Evolutionary conservation across 2,329 filamentous ascomycete genomes (phyloP).

Genomic region (Trichoderma breve): DNA sequence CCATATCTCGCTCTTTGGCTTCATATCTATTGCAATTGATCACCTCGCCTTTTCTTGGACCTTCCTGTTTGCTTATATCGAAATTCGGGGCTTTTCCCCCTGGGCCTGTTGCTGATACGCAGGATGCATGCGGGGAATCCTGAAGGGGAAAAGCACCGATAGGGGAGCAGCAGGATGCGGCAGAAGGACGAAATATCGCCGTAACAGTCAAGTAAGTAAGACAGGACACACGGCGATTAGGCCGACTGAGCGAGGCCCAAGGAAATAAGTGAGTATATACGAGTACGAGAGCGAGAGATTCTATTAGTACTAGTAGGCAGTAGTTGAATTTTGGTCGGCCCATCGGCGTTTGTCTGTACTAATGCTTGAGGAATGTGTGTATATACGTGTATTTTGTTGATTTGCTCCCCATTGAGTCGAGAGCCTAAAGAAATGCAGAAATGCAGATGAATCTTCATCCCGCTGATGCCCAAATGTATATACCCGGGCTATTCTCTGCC

Average conservation of each 20-base stretch:
- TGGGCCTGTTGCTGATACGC: background rate
- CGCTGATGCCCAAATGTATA: background rate
- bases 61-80: background rate
- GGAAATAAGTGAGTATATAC: background rate
- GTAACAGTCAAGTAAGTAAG: background rate
- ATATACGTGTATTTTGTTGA: background rate
- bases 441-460: background rate
- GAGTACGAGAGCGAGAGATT: background rate
- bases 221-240: background rate
- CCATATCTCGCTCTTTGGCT: background rate
- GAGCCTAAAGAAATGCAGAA: background rate
- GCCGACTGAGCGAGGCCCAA: background rate
- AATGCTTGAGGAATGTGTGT: background rate
- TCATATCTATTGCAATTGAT: background rate
- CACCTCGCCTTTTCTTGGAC: background rate
- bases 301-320: background rate
- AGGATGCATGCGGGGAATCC: background rate
- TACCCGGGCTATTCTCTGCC: too few relatives aligned
- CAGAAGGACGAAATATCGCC: background rate
- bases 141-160: constrained; percentile 7
- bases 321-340: background rate
- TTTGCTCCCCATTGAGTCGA: background rate
- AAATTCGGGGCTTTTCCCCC: background rate
- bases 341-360: background rate
- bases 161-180: background rate